Conservation (phyloP, 805 yeast genomes). For the Candida sphagnicola region DNA sequence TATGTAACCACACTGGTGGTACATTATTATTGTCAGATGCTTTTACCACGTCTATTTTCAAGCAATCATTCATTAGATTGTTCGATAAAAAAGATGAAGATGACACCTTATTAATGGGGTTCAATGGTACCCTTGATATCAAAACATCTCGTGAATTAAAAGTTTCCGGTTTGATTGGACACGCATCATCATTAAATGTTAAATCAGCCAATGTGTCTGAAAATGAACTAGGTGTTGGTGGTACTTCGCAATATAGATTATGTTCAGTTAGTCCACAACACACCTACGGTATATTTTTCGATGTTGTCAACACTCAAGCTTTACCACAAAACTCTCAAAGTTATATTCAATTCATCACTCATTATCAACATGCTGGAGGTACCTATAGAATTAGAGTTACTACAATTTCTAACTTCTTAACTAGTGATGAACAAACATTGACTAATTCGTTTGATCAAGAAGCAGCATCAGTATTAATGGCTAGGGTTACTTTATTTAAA, state of each 20-base stretch:
- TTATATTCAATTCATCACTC: slow-evolving; percentile 79
- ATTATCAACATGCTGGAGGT: slow-evolving; percentile 95
- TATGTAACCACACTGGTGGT: slow-evolving; percentile 88
- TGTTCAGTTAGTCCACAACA: slow-evolving; percentile 83
- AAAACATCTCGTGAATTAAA: slow-evolving; percentile 85
- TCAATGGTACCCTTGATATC: slow-evolving; percentile 84
- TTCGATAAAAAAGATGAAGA: slow-evolving; percentile 88
- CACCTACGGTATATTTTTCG: slow-evolving; percentile 87
- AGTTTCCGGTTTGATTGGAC: slow-evolving; percentile 91
- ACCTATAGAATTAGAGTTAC: slow-evolving; percentile 86
- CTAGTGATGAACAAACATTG: slow-evolving; percentile 45
- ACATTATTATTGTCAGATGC: slow-evolving; percentile 84
- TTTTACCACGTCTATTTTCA: slow-evolving; percentile 90
- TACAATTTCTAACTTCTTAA: slow-evolving; percentile 60
- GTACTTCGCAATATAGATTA: slow-evolving; percentile 84
- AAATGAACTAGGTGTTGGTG: slow-evolving; percentile 91
- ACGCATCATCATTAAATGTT: slow-evolving; percentile 70
- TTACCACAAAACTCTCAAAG: slow-evolving; percentile 30
- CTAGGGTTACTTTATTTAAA: slow-evolving; percentile 84
- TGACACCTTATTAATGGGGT: slow-evolving; percentile 84
- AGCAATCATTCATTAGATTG: slow-evolving; percentile 83
- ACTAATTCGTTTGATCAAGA: slow-evolving; percentile 91
- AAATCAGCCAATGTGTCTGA: slow-evolving; percentile 80
- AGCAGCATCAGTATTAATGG: slow-evolving; percentile 93
- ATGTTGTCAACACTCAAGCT: slow-evolving; percentile 46